Conservation (phyloP, 352 stramenopile species). For the Phytophthora idaei region DNA sequence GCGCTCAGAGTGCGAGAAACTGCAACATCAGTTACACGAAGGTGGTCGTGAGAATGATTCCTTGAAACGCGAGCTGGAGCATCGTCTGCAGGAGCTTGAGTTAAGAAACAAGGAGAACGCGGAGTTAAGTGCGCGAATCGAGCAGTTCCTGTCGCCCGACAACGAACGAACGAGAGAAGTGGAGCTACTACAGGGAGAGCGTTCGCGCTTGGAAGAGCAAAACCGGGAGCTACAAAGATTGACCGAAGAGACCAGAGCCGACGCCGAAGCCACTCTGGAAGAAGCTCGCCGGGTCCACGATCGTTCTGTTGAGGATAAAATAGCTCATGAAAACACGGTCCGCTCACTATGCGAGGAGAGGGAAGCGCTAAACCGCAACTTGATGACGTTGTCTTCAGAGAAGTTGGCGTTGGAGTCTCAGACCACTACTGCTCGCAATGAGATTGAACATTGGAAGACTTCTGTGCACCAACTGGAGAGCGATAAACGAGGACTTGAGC, state of each 20-base stretch:
- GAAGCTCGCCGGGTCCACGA: conserved; percentile 53
- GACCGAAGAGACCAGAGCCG: conserved; percentile 44
- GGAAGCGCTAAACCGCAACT: conserved; percentile 59
- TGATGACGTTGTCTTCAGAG: conserved; percentile 51
- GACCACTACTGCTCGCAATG: conserved; percentile 44
- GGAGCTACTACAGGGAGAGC: conserved; percentile 58
- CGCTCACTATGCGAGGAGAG: conserved; percentile 65
- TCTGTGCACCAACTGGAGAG: conserved; percentile 50
- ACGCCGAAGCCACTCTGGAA: conserved; percentile 52
- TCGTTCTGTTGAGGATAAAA: conserved; percentile 53
- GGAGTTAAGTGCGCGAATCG: conserved; percentile 56
- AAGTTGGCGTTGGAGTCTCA: conserved; percentile 61
- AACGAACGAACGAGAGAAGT: conserved; percentile 60
- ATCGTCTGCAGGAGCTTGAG: conserved; percentile 57
- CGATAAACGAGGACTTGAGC: conserved; percentile 56
- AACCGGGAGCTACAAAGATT: conserved; percentile 54
- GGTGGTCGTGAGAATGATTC: conserved; percentile 47
- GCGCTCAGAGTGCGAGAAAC: conserved; percentile 52
- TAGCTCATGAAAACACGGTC: conserved; percentile 52
- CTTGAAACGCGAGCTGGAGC: conserved; percentile 60
- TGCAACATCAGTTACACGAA: conserved; percentile 45
- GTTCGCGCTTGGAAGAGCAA: conserved; percentile 65
- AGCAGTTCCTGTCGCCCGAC: conserved; percentile 57
- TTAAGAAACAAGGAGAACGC: conserved; percentile 54
- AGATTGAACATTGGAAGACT: conserved; percentile 43